A percentile compares a stretch with the other conserved stretches of the same genome.
Conservation (phyloP, 495 filamentous ascomycete genomes). For the Chaetomium tenue region DNA sequence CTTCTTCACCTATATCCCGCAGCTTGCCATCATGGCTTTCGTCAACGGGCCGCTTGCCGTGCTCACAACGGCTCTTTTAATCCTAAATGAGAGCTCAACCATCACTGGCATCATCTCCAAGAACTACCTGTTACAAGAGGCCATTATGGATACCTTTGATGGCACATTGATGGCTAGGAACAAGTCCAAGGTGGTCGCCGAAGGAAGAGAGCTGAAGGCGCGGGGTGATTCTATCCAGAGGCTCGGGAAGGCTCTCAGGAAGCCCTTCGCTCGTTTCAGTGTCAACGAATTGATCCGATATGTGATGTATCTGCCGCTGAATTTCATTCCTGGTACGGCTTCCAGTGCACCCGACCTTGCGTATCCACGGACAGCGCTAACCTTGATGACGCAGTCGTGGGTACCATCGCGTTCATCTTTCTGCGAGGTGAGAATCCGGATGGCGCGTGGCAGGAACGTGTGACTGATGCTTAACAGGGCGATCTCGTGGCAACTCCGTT, state of each 20-base stretch:
- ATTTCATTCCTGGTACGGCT: conserved; percentile 69
- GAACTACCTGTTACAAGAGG: conserved; percentile 73
- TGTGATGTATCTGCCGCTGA: conserved; percentile 81
- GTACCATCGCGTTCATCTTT: conserved; percentile 73
- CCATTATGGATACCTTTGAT: conserved; percentile 88
- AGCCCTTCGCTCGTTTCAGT: conserved; percentile 65
- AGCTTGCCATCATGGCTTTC: conserved; percentile 74
- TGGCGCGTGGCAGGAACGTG: not conserved
- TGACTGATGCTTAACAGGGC: conserved; percentile 34
- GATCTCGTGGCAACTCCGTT: conserved; percentile 37
- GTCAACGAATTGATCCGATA: conserved; percentile 66
- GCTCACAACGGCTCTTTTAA: conserved; percentile 70
- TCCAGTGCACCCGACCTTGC: not conserved
- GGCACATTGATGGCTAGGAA: conserved; percentile 64
- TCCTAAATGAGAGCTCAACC: conserved; percentile 77
- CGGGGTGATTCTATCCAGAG: conserved; percentile 61
- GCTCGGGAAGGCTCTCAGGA: conserved; percentile 70
- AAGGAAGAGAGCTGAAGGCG: conserved; percentile 68
- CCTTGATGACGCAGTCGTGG: conserved; percentile 56
- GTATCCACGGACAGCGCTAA: not conserved
- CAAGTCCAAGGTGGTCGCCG: conserved; percentile 58
- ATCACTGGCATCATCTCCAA: conserved; percentile 72
- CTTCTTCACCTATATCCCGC: conserved; percentile 84
- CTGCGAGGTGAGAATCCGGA: conserved; percentile 59
- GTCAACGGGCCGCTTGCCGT: conserved; percentile 84